A percentile compares a stretch with the other conserved stretches of the same genome.
phyloP scores from a whole-genome alignment of 805 yeast species.

The Candida ponderosae region DNA sequence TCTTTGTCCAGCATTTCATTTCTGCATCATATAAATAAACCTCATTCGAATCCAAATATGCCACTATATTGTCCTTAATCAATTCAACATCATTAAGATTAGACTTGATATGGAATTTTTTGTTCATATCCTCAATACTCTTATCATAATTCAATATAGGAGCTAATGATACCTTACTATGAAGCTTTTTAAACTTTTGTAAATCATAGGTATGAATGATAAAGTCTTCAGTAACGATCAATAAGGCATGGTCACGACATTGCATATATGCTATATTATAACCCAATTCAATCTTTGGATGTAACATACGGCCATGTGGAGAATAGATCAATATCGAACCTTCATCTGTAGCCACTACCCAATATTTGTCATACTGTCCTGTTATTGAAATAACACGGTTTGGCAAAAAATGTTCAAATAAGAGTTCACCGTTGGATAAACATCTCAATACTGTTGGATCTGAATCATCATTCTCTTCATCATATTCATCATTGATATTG shows the following conservation, averaged over 20 bases:
- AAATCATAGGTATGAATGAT: constrained; percentile 44
- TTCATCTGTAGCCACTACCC: constrained; percentile 50
- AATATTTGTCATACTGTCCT: constrained; percentile 35
- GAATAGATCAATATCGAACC: constrained; percentile 44
- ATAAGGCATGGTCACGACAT: constrained; percentile 25
- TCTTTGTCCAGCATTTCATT: constrained; percentile 38
- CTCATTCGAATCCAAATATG: constrained; percentile 29
- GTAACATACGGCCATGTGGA: constrained; percentile 35
- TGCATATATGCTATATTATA: constrained; percentile 31
- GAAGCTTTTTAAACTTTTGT: constrained; percentile 22
- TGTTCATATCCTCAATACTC: constrained; percentile 14
- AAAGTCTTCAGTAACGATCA: constrained; percentile 44
- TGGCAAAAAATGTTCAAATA: constrained; percentile 34
- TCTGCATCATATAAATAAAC: constrained; percentile 34
- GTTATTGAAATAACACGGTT: constrained; percentile 28
- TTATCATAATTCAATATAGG: constrained; percentile 37
- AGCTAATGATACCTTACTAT: constrained; percentile 43
- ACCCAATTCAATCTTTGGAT: constrained; percentile 48
- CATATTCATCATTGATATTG: constrained; percentile 19
- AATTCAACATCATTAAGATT: constrained; percentile 26
- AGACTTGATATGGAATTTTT: constrained; percentile 13
- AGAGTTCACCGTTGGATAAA: constrained; percentile 23
- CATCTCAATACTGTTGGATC: constrained; percentile 32
- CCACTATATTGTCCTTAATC: constrained; percentile 30
- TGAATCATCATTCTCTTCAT: constrained; percentile 22